Percentiles rank a stretch among this genome's conserved stretches.
Conservation (phyloP, 176 grass and related monocot genomes). For the Oryza nivara region DNA sequence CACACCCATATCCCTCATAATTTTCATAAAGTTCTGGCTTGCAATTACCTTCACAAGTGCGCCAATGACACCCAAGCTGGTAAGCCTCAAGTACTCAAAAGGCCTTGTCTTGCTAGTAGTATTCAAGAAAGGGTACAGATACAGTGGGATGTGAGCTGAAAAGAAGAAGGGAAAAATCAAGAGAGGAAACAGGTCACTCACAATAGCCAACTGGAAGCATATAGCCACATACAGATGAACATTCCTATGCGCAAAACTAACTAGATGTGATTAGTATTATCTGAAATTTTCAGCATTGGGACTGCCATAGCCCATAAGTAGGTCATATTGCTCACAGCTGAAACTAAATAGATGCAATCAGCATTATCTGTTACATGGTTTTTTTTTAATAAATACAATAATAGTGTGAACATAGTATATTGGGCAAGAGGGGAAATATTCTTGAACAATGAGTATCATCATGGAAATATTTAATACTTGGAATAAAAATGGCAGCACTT, state of each 20-base stretch:
- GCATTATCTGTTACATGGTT: background rate
- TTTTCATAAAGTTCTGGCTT: slow-evolving; percentile 19
- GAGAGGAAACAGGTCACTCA: slow-evolving; percentile 16
- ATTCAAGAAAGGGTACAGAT: slow-evolving; percentile 93
- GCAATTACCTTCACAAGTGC: slow-evolving; percentile 92
- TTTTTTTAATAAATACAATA: background rate
- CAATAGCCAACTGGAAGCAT: slow-evolving; percentile 1
- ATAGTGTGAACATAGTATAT: background rate
- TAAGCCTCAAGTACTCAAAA: slow-evolving; percentile 89
- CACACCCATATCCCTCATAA: slow-evolving; percentile 15
- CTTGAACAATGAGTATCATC: background rate
- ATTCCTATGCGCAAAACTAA: slow-evolving; percentile 4
- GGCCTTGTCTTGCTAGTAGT: slow-evolving; percentile 75
- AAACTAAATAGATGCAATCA: background rate
- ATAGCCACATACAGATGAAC: background rate
- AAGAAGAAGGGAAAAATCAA: slow-evolving; percentile 19
- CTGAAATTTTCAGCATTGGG: background rate
- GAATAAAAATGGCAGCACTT: background rate
- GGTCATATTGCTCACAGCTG: background rate
- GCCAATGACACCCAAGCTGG: slow-evolving; percentile 93
- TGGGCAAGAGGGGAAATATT: background rate
- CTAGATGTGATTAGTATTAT: background rate
- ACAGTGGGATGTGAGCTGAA: slow-evolving; percentile 82
- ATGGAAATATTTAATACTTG: slow-evolving; percentile 11
- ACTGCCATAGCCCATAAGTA: background rate